Evolutionary conservation across 2,329 filamentous ascomycete genomes (phyloP), one percentile per base, ranked within the genome.

Genomic region (Capronia coronata): DNA sequence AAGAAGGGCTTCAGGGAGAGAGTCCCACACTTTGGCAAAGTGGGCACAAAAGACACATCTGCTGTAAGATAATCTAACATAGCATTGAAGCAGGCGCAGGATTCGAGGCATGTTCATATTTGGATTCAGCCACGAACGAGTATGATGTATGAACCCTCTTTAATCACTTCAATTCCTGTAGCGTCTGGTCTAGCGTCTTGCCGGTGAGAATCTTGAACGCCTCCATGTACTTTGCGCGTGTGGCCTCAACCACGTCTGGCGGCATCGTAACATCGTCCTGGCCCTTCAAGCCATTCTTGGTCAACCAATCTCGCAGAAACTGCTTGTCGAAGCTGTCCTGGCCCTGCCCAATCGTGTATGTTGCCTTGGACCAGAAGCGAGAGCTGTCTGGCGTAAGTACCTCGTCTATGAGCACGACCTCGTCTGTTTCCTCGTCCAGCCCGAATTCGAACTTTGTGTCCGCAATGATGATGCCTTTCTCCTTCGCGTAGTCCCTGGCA

Each of bases 301-400:
- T 84, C 61, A 96, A 68, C 86, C 88, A 96, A 69, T 96, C 83
- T 29, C 90, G 75, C 59, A 95, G 67, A 62, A 77, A 83, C 71
- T 90, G 85, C 75, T 96, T 96, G 66, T 96, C 90, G 59, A 91
- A 93, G 68, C 86, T 93, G 47, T 84, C 77, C 72, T 94, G 88
- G 49, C 84, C 77, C 54, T 75, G 75, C 1, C 90, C 89, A 14
- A 86, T 68, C 64, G 82, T 76, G 64, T 91, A 94, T 39, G 75
- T 75, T 37, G 81, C 81, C 56, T 77, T 79, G 1, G 83, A 82
- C 90, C 91, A 97, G 75, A 95, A 95, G 13, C 90, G 79, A 43
- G 85, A 91, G 47, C 79, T 84, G 65, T 88, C 84, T 2, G 89
- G 88, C 6, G 88, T 94, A 52, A 94, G 71, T 18, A 94, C 87